Conservation (phyloP, 345 rosid genomes). For the Gossypium rotundifolium region DNA sequence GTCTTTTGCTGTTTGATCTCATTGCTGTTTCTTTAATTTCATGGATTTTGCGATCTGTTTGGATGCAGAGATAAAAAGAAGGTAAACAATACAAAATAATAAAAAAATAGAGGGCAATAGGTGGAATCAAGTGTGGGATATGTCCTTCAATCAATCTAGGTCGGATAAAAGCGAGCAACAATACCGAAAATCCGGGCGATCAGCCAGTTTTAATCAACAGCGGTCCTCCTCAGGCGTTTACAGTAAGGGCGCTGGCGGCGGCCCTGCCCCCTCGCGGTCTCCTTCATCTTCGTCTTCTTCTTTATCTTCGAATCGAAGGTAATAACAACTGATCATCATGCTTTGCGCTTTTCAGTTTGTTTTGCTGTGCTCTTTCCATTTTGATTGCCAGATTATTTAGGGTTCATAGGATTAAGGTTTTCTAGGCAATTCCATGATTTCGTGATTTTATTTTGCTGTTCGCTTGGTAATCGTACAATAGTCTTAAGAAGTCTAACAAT, state of each 20-base stretch:
- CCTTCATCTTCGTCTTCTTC: constrained; percentile 32
- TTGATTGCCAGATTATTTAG: not conserved
- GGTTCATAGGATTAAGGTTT: constrained; percentile 8
- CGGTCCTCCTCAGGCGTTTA: constrained; percentile 60
- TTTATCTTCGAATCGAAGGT: constrained; percentile 57
- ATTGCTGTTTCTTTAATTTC: not conserved
- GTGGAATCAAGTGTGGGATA: constrained; percentile 34
- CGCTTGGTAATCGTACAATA: constrained; percentile 11
- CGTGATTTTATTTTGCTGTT: not conserved
- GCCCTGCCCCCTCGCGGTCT: constrained; percentile 62
- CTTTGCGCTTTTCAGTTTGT: not conserved
- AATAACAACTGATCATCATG: not conserved
- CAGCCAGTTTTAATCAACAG: constrained; percentile 55
- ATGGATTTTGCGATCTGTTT: constrained; percentile 23
- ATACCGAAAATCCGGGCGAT: constrained; percentile 69
- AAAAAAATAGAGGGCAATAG: not conserved
- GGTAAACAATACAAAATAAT: too few species aligned
- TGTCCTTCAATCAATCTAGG: constrained; percentile 98
- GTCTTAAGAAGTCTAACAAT: constrained; percentile 67
- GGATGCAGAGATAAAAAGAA: constrained; percentile 14
- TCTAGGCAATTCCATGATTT: not conserved
- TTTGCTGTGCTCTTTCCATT: not conserved
- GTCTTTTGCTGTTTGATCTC: not conserved
- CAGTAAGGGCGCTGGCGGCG: constrained; percentile 73
- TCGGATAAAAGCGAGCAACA: constrained; percentile 70